Evolutionary conservation across 2,329 filamentous ascomycete species (phyloP).

Genomic region (Rutstroemia sp.): DNA sequence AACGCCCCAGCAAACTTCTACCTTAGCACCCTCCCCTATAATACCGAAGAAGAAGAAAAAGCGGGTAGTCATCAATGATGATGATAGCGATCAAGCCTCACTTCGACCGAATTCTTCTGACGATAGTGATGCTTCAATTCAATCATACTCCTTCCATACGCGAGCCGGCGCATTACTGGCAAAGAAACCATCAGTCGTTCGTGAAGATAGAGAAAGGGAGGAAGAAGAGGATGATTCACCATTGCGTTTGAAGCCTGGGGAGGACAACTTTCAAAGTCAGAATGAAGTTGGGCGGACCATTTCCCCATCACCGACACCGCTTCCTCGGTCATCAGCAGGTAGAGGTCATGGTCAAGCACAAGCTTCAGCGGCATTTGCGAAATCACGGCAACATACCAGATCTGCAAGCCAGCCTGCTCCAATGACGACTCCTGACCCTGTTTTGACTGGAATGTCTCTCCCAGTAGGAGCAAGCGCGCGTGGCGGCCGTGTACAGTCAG

Average conservation of each 20-base stretch:
- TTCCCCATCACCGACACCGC: slow-evolving; percentile 23
- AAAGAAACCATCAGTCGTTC: slow-evolving; percentile 39
- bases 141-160: slow-evolving; percentile 13
- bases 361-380: slow-evolving; percentile 17
- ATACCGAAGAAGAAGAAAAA: slow-evolving; percentile 20
- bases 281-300: slow-evolving; percentile 12
- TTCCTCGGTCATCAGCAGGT: slow-evolving; percentile 19
- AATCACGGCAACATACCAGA: slow-evolving; percentile 17
- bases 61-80: slow-evolving; percentile 19
- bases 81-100: slow-evolving; percentile 21
- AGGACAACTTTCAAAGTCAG: slow-evolving; percentile 9
- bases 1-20: background rate
- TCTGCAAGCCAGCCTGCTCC: slow-evolving; percentile 21
- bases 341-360: slow-evolving; percentile 20
- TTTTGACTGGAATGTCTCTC: slow-evolving; percentile 13
- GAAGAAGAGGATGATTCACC: slow-evolving; percentile 30
- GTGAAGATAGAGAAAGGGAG: slow-evolving; percentile 39
- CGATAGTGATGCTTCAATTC: slow-evolving; percentile 22
- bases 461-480: slow-evolving; percentile 21
- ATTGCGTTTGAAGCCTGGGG: slow-evolving; percentile 3
- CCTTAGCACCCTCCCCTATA: background rate
- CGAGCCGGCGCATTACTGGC: slow-evolving; percentile 20
- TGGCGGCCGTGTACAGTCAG: slow-evolving; percentile 32
- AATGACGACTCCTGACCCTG: background rate
- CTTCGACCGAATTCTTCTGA: slow-evolving; percentile 23